Base-by-base conservation (phyloP, 108 stramenopile species). In the Nitzschia palea region DNA sequence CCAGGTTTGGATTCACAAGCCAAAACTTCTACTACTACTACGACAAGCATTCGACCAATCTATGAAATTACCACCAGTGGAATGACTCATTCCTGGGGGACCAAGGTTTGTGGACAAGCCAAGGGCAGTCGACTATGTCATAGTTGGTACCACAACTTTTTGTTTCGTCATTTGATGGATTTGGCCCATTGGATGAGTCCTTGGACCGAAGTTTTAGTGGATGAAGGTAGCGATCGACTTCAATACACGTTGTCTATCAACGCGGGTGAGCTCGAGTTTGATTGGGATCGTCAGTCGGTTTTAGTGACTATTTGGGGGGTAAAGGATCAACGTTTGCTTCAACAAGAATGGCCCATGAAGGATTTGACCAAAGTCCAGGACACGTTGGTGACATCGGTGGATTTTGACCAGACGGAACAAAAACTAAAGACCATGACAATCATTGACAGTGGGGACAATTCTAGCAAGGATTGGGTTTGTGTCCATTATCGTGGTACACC, bases 1-100 rank as follows among this genome's bases (percentile, higher is more conserved):
- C 10, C 30, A 52, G 44, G n/a, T 23, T 15, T 0, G 18, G 47
- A 48, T 20, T 40, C 37, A 10, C 23, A 44, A 26, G 2, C 28
- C 23, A 44, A 51, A 50, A 4, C 22, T 8, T 3, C 26, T 30
- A 17, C 22, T 12, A 55, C 4, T 12, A n/a, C 44, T 44, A 30
- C 31, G 17, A 33, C 10, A 26, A 37, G 20, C 5, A 29, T 62
- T 67, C 83, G 36, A 23, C 55, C 70, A 0, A 71, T 90, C 15
- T 62, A 83, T n/a, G 89, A 94, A 71, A 59, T 94, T 26, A 94
- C 92, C 0, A 88, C 88, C 9, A 84, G 82, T 26, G 92, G 92
- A 28, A 76, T 94, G 86, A 91, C 90, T 0, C 94, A 95, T 59
- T 83, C 88, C 0, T 92, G 90, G 93, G 82, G 84, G 3, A 76